These are phyloP conservation scores for Paecilomyces fulvus DNA, from an alignment of 2,329 filamentous ascomycete genomes.

Conservation along the genomic window DNA sequence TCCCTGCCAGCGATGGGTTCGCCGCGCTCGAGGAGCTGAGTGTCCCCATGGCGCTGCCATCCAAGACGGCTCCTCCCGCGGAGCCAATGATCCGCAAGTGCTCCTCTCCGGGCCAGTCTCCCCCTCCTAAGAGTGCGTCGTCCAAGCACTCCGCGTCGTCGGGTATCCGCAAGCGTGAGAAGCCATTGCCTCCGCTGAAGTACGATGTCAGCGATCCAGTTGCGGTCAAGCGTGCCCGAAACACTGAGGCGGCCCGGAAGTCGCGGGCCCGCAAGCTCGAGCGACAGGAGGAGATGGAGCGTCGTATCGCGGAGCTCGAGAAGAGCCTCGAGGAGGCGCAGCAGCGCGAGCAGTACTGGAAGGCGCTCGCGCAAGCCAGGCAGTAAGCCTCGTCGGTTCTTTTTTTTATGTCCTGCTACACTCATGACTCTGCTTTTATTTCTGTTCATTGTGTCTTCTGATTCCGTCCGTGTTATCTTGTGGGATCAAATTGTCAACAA, in stretches of 20 bases:
- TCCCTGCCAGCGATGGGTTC: slow-evolving; percentile 20
- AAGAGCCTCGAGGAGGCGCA: slow-evolving; percentile 30
- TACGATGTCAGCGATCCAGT: slow-evolving; percentile 65
- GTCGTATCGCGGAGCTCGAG: slow-evolving; percentile 60
- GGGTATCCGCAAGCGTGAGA: slow-evolving; percentile 72
- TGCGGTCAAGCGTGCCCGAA: slow-evolving; percentile 89
- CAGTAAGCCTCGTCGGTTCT: slow-evolving; percentile 4
- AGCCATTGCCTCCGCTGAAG: slow-evolving; percentile 69
- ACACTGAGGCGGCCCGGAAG: slow-evolving; percentile 88
- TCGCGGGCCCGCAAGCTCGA: slow-evolving; percentile 79
- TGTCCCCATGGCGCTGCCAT: slow-evolving; percentile 22
- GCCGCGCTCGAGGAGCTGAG: slow-evolving; percentile 21
- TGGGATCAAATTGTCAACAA: slow-evolving; percentile 6
- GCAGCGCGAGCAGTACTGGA: slow-evolving; percentile 31
- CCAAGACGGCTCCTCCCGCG: slow-evolving; percentile 7
- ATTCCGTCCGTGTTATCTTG: slow-evolving; percentile 9
- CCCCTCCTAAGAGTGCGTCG: slow-evolving; percentile 32
- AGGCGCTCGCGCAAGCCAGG: slow-evolving; percentile 20
- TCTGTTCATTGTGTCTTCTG: slow-evolving; percentile 2
- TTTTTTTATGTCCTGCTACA: slow-evolving; percentile 6
- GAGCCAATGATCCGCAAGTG: slow-evolving; percentile 28
- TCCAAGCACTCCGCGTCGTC: slow-evolving; percentile 59
- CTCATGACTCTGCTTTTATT: background rate
- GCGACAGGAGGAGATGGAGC: slow-evolving; percentile 66
- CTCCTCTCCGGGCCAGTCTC: slow-evolving; percentile 31